Evolutionary conservation across 2,329 filamentous ascomycete genomes (phyloP).

Genomic region (Hypoxylon sp.): DNA sequence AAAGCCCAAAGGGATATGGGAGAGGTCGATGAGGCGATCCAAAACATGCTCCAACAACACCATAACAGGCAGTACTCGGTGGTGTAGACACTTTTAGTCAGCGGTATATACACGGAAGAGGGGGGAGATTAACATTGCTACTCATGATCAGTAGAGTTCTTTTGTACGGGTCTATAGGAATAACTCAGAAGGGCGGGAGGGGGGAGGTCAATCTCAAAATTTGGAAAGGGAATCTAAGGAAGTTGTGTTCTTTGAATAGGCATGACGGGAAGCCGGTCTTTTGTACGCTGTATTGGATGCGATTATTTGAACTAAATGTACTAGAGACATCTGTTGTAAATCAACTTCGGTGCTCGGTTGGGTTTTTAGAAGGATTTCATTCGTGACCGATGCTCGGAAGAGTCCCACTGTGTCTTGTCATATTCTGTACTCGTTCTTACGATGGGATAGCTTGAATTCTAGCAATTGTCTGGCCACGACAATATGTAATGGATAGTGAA

Average conservation of each 20-base stretch:
- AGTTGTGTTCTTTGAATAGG: constrained; percentile 37
- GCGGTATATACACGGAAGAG: constrained; percentile 14
- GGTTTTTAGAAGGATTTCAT: constrained; percentile 23
- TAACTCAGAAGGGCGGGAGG: constrained; percentile 32
- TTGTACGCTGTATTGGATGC: constrained; percentile 45
- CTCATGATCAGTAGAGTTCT: constrained; percentile 40
- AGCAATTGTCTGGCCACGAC: constrained; percentile 6
- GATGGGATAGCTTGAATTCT: constrained; percentile 10
- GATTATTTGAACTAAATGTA: constrained; percentile 29
- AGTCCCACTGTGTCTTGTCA: constrained; percentile 21
- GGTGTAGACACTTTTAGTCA: constrained; percentile 50
- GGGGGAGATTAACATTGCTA: constrained; percentile 23
- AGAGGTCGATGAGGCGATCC: constrained; percentile 74
- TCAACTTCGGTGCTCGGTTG: constrained; percentile 7
- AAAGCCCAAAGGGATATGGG: constrained; percentile 78
- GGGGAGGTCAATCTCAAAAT: constrained; percentile 39
- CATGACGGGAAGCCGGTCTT: constrained; percentile 46
- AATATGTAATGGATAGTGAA: constrained; percentile 11
- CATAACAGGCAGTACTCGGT: constrained; percentile 58
- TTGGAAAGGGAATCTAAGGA: constrained; percentile 38
- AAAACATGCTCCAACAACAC: constrained; percentile 61
- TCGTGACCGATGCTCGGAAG: constrained; percentile 21
- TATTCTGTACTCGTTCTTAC: constrained; percentile 17
- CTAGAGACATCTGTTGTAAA: constrained; percentile 36
- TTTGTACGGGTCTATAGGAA: constrained; percentile 36